These are phyloP conservation scores for Torulaspora quercuum DNA, from an alignment of 805 yeast species.

Conservation along the genomic window DNA sequence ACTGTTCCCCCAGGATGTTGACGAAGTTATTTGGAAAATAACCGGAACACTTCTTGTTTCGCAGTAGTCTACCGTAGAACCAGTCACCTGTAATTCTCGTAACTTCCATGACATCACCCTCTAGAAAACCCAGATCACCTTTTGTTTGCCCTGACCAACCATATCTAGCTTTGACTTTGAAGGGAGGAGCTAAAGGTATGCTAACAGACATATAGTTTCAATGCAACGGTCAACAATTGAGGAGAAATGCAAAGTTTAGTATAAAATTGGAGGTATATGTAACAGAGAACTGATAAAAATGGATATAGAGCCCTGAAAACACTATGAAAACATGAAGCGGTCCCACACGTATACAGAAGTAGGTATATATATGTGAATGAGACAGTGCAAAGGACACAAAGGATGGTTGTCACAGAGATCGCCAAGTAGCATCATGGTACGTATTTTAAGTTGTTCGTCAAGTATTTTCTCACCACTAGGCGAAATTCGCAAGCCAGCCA, in stretches of 20 bases:
- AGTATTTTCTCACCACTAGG: not conserved
- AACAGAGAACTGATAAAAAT: too few species aligned
- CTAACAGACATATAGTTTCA: conserved; percentile 15
- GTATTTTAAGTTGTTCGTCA: conserved; percentile 7
- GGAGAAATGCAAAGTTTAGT: too few species aligned
- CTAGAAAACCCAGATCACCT: conserved; percentile 88
- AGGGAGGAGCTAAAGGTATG: conserved; percentile 51
- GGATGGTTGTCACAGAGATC: too few species aligned
- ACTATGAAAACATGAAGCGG: too few species aligned
- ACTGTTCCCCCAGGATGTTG: conserved; percentile 45
- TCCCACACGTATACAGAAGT: too few species aligned
- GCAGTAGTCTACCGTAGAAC: conserved; percentile 80
- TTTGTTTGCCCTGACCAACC: conserved; percentile 94
- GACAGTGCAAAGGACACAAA: too few species aligned
- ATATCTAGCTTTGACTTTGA: conserved; percentile 74
- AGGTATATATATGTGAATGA: too few species aligned
- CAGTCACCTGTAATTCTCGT: conserved; percentile 82
- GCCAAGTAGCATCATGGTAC: too few species aligned
- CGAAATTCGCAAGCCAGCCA: conserved; percentile 14
- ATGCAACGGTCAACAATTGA: too few species aligned
- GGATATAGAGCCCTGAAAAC: too few species aligned
- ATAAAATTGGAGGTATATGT: too few species aligned
- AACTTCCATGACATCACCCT: conserved; percentile 89
- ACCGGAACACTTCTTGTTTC: conserved; percentile 76
- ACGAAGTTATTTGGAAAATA: conserved; percentile 87